Evolutionary conservation across 2,329 filamentous ascomycete species (phyloP).

Genomic region (Fonsecaea erecta): DNA sequence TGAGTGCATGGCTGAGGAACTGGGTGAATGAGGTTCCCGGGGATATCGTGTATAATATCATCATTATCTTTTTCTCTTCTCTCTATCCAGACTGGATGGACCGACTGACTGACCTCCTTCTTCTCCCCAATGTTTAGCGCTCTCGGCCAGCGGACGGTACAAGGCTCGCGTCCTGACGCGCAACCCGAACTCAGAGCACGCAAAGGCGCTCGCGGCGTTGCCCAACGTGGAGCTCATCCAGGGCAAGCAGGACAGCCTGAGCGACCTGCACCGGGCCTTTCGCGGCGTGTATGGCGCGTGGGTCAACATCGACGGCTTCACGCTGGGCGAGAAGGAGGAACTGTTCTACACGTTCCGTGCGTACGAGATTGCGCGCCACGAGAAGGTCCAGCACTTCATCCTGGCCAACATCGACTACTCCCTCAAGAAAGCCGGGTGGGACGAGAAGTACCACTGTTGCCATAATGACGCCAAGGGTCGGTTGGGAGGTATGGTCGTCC

Average conservation of each 20-base stretch:
- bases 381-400: conserved; percentile 47
- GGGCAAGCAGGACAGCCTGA: conserved; percentile 55
- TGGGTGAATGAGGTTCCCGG: neutral
- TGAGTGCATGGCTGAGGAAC: too few relatives aligned
- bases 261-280: conserved; percentile 51
- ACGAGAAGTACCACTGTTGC: conserved; percentile 51
- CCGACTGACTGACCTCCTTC: too few relatives aligned
- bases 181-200: conserved; percentile 47
- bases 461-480: conserved; percentile 56
- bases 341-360: conserved; percentile 48
- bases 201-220: conserved; percentile 49
- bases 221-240: conserved; percentile 52
- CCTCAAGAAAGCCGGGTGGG: conserved; percentile 53
- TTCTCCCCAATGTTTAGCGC: too few relatives aligned
- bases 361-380: conserved; percentile 43
- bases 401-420: conserved; percentile 57
- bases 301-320: conserved; percentile 60
- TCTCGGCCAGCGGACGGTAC: conserved; percentile 11
- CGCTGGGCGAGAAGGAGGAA: conserved; percentile 57
- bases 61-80: neutral
- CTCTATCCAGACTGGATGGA: too few relatives aligned
- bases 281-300: conserved; percentile 53
- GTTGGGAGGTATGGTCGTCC: conserved; percentile 40
- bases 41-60: too few relatives aligned
- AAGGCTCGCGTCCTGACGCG: conserved; percentile 54